Conservation (phyloP, 441 rosid species). For the Populus trichocarpa region DNA sequence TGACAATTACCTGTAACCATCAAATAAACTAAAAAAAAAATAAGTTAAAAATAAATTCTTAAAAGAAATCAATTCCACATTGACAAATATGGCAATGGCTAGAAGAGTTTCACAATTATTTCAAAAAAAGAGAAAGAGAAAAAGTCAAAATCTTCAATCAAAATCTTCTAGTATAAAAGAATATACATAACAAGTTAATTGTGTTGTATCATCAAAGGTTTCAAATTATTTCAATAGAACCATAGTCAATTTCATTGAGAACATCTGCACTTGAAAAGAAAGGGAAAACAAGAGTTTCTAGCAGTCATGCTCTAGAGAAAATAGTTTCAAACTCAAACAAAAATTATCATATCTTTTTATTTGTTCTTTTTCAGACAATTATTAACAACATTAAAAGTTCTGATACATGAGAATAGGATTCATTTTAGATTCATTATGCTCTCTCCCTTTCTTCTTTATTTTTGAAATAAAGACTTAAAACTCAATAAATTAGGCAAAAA, state of each 20-base stretch:
- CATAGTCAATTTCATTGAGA: neutral
- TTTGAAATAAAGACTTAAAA: too few species aligned
- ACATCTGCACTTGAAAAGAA: neutral
- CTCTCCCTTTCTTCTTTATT: too few species aligned
- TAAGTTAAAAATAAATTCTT: too few species aligned
- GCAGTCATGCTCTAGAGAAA: neutral
- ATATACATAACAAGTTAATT: neutral
- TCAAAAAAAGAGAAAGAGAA: neutral
- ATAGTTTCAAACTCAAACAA: neutral
- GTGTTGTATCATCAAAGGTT: neutral
- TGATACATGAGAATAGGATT: neutral
- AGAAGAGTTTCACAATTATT: neutral
- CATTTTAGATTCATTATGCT: too few species aligned
- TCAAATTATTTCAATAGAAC: neutral
- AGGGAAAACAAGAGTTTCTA: neutral
- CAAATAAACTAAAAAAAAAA: too few species aligned
- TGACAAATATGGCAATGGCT: neutral
- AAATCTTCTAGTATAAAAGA: neutral
- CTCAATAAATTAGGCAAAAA: too few species aligned
- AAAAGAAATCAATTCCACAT: too few species aligned
- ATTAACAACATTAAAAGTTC: neutral
- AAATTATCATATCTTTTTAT: neutral
- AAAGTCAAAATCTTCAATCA: neutral
- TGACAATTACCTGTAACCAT: too few species aligned
- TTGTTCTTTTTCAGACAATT: neutral